A percentile compares a stretch with the other conserved stretches of the same genome.
These are phyloP conservation scores for Amborella trichopoda DNA, from an alignment of 164 flowering plant species.

Conservation along the genomic window DNA sequence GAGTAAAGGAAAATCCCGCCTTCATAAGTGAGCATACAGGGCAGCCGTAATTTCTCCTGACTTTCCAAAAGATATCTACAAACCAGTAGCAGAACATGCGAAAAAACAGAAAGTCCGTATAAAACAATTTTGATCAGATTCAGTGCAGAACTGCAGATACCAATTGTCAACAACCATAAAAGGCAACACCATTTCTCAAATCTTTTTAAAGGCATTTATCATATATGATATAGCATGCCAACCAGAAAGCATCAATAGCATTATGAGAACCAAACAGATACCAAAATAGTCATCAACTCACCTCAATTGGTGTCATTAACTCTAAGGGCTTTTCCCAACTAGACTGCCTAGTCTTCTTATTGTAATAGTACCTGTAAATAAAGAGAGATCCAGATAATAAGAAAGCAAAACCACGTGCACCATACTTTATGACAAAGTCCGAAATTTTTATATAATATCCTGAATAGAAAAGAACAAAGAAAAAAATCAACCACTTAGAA, in stretches of 20 bases:
- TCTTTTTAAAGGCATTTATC: no score
- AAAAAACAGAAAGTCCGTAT: slow-evolving; percentile 45
- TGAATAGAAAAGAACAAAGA: no score
- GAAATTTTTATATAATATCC: no score
- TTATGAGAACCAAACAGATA: no score
- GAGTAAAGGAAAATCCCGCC: slow-evolving; percentile 67
- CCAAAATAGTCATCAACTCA: no score
- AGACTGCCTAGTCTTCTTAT: slow-evolving; percentile 69
- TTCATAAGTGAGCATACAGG: slow-evolving; percentile 66
- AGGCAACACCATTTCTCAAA: no score
- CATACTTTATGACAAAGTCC: no score
- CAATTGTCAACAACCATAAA: slow-evolving; percentile 24
- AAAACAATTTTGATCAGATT: slow-evolving; percentile 35
- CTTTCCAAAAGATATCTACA: slow-evolving; percentile 74
- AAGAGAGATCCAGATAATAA: slow-evolving; percentile 1
- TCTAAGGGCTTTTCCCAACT: slow-evolving; percentile 57
- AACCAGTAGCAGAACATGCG: slow-evolving; percentile 70
- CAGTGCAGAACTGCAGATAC: slow-evolving; percentile 16
- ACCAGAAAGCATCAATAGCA: no score
- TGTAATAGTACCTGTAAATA: slow-evolving; percentile 70
- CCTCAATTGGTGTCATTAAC: slow-evolving; percentile 84
- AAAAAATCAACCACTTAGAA: no score
- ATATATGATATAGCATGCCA: no score
- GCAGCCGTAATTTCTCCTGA: slow-evolving; percentile 58
- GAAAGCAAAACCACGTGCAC: not conserved